Percentiles rank a stretch among this genome's conserved stretches.
phyloP scores from a whole-genome alignment of 306 rosid genomes.

The Acacia confusa region DNA sequence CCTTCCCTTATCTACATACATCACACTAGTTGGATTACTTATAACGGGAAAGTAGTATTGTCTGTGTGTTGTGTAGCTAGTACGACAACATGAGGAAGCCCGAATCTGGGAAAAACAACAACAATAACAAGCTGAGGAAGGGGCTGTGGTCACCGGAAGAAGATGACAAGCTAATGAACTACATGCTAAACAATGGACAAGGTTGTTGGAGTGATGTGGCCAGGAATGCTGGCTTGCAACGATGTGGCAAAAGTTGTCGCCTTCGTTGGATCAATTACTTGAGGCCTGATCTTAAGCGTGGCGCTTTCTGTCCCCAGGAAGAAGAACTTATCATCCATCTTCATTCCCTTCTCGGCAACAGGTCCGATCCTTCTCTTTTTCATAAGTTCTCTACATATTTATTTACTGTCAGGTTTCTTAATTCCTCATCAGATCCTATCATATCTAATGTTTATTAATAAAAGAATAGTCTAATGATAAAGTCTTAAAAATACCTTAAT shows the following conservation, averaged over 20 bases:
- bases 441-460: neutral
- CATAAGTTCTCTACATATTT: neutral
- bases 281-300: conserved; percentile 78
- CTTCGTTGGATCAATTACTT: conserved; percentile 84
- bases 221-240: conserved; percentile 68
- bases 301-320: conserved; percentile 77
- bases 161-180: conserved; percentile 74
- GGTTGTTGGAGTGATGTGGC: conserved; percentile 90
- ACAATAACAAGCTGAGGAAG: conserved; percentile 50
- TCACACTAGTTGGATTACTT: conserved; percentile 52
- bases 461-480: neutral
- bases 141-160: conserved; percentile 87
- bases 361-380: conserved; percentile 31
- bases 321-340: conserved; percentile 69
- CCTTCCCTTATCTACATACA: conserved; percentile 48
- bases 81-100: conserved; percentile 61
- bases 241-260: conserved; percentile 84
- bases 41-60: conserved; percentile 4
- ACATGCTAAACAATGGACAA: conserved; percentile 75
- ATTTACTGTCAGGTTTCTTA: neutral
- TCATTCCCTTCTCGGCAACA: conserved; percentile 82
- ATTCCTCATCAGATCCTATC: neutral
- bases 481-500: neutral
- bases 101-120: conserved; percentile 33
- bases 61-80: neutral